Percentiles rank a stretch among this genome's conserved stretches.
phyloP scores from a whole-genome alignment of 257 asterid species.

The Solanum bulbocastanum region DNA sequence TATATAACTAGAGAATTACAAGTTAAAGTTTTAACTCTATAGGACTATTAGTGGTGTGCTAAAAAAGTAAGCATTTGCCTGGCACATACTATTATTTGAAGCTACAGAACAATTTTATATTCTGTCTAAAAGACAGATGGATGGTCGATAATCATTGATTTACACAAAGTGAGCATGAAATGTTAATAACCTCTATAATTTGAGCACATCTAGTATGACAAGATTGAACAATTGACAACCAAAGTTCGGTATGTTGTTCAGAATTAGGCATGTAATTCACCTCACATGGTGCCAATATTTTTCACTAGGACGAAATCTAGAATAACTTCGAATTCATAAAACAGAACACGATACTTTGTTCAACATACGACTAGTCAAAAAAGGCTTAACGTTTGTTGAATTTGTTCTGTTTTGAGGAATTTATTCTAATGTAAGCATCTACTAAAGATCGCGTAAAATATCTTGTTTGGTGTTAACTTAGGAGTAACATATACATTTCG shows the following conservation, averaged over 20 bases:
- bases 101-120: not conserved
- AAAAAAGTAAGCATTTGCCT: not conserved
- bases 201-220: not conserved
- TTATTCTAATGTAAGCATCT: not conserved
- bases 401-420: not conserved
- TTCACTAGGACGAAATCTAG: not conserved
- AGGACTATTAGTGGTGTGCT: not conserved
- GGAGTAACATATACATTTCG: not conserved
- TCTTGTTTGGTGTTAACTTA: not conserved
- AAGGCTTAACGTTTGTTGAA: not conserved
- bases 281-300: not conserved
- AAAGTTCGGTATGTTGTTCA: not conserved
- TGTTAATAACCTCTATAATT: not conserved
- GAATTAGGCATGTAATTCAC: not conserved
- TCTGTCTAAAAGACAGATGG: not conserved
- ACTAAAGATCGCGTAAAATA: not conserved
- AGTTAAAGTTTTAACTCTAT: constrained; percentile 29
- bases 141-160: not conserved
- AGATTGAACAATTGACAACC: not conserved
- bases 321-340: not conserved
- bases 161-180: not conserved
- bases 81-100: not conserved
- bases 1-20: constrained; percentile 8
- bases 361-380: not conserved
- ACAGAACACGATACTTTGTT: not conserved